Percentiles rank a stretch among this genome's conserved stretches.
Conservation (phyloP, 257 asterid genomes). For the Paraleonurus japonicus region DNA sequence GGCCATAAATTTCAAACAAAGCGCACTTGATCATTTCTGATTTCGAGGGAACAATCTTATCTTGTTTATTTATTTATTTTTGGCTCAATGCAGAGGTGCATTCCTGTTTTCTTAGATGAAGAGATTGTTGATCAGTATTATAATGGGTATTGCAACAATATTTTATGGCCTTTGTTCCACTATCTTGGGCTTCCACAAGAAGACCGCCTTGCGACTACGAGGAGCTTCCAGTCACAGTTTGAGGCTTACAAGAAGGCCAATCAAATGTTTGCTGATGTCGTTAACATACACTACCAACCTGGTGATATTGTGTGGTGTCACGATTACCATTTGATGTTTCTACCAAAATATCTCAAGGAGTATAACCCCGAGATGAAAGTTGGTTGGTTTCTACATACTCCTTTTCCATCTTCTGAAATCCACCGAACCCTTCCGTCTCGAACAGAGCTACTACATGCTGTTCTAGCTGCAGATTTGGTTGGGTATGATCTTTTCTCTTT, state of each 20-base stretch:
- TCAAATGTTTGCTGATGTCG: constrained; percentile 93
- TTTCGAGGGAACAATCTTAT: background rate
- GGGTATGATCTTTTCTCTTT: constrained; percentile 48
- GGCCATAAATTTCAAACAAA: background rate
- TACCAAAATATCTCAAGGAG: constrained; percentile 77
- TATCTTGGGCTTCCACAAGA: constrained; percentile 96
- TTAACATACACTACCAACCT: constrained; percentile 61
- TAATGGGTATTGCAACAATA: constrained; percentile 91
- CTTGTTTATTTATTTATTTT: background rate
- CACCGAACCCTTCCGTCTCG: constrained; percentile 93
- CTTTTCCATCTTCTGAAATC: constrained; percentile 95
- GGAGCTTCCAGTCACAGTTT: constrained; percentile 92
- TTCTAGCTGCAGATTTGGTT: constrained; percentile 86
- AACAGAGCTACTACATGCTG: constrained; percentile 73
- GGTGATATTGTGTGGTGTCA: constrained; percentile 98
- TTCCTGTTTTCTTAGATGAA: constrained; percentile 89
- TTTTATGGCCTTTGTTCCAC: constrained; percentile 90
- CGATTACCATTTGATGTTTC: constrained; percentile 95
- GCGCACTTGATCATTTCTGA: background rate
- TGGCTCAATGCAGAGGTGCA: constrained; percentile 61
- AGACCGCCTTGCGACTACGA: constrained; percentile 90
- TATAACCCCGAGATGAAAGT: constrained; percentile 75
- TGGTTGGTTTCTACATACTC: constrained; percentile 97
- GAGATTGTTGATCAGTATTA: constrained; percentile 87
- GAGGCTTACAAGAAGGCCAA: constrained; percentile 79